A percentile compares a stretch with the other conserved stretches of the same genome.
Conservation (phyloP, 805 yeast species). For the Hanseniaspora pseudoguilliermondii region DNA sequence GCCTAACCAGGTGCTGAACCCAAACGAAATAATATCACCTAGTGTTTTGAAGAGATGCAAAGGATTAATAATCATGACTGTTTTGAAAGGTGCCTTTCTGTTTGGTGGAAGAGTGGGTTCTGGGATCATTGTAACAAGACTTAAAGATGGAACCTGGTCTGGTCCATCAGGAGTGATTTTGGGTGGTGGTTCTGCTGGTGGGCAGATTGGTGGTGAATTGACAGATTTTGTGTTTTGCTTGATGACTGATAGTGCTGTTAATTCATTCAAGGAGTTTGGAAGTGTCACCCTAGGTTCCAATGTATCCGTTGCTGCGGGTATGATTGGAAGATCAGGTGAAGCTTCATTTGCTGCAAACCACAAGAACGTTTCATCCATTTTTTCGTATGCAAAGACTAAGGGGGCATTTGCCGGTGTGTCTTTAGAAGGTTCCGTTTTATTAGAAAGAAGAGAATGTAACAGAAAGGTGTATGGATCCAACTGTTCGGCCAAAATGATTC, state of each 20-base stretch:
- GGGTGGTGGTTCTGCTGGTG: slow-evolving; percentile 98
- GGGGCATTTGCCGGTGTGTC: slow-evolving; percentile 97
- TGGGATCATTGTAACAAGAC: slow-evolving; percentile 84
- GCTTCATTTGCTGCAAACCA: slow-evolving; percentile 92
- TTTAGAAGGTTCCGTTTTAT: slow-evolving; percentile 85
- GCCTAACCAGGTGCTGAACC: slow-evolving; percentile 87
- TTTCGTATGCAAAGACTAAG: slow-evolving; percentile 87
- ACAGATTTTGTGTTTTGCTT: slow-evolving; percentile 92
- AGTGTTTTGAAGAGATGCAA: slow-evolving; percentile 75
- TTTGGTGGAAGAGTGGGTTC: slow-evolving; percentile 97
- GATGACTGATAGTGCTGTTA: slow-evolving; percentile 78
- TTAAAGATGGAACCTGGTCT: slow-evolving; percentile 94
- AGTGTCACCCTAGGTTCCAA: slow-evolving; percentile 92
- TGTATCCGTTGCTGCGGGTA: slow-evolving; percentile 92
- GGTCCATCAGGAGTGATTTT: slow-evolving; percentile 92
- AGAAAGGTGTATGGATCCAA: slow-evolving; percentile 82
- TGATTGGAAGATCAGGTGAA: slow-evolving; percentile 92
- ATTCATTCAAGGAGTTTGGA: slow-evolving; percentile 85
- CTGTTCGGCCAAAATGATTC: slow-evolving; percentile 76
- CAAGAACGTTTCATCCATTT: slow-evolving; percentile 77
- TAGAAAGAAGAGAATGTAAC: slow-evolving; percentile 96
- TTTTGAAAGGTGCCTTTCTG: slow-evolving; percentile 90
- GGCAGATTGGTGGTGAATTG: slow-evolving; percentile 90
- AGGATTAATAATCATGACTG: slow-evolving; percentile 84
- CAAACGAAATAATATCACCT: slow-evolving; percentile 82